These are phyloP conservation scores for Dryas alaskensis DNA, from an alignment of 306 rosid species.

Conservation along the genomic window DNA sequence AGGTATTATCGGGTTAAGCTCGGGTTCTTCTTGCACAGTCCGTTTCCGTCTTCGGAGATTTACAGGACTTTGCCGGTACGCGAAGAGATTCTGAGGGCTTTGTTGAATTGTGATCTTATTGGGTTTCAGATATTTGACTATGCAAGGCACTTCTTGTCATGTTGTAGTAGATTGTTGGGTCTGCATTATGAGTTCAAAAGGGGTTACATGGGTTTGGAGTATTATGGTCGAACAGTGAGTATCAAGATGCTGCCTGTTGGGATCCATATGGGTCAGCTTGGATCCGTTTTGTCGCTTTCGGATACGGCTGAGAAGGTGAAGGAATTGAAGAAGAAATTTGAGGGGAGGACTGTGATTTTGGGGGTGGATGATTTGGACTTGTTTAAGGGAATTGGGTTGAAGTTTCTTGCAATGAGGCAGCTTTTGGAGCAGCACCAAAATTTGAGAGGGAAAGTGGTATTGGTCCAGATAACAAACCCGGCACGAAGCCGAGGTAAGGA, in stretches of 20 bases:
- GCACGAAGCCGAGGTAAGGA: slow-evolving; percentile 69
- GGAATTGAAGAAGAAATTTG: slow-evolving; percentile 35
- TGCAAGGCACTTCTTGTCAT: slow-evolving; percentile 69
- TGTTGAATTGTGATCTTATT: slow-evolving; percentile 63
- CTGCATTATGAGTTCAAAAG: slow-evolving; percentile 65
- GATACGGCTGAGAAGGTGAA: slow-evolving; percentile 36
- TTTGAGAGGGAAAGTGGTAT: slow-evolving; percentile 46
- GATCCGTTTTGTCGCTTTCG: slow-evolving; percentile 35
- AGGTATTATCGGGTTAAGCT: slow-evolving; percentile 50
- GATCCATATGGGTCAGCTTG: slow-evolving; percentile 64
- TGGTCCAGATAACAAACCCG: slow-evolving; percentile 66
- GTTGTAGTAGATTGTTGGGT: slow-evolving; percentile 74
- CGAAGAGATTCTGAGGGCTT: slow-evolving; percentile 47
- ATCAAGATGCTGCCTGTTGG: slow-evolving; percentile 65
- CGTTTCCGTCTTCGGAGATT: slow-evolving; percentile 64
- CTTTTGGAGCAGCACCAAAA: slow-evolving; percentile 36
- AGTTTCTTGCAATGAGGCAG: slow-evolving; percentile 59
- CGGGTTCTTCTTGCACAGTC: slow-evolving; percentile 63
- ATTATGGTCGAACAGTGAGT: slow-evolving; percentile 61
- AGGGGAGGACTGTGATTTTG: slow-evolving; percentile 50
- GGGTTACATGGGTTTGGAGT: slow-evolving; percentile 71
- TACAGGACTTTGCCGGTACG: slow-evolving; percentile 58
- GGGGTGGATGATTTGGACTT: slow-evolving; percentile 76
- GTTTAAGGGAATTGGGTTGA: slow-evolving; percentile 67
- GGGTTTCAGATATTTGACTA: slow-evolving; percentile 77